These are phyloP conservation scores for Arthrobotrys megalospora DNA, from an alignment of 2,329 filamentous ascomycete species.

Conservation along the genomic window DNA sequence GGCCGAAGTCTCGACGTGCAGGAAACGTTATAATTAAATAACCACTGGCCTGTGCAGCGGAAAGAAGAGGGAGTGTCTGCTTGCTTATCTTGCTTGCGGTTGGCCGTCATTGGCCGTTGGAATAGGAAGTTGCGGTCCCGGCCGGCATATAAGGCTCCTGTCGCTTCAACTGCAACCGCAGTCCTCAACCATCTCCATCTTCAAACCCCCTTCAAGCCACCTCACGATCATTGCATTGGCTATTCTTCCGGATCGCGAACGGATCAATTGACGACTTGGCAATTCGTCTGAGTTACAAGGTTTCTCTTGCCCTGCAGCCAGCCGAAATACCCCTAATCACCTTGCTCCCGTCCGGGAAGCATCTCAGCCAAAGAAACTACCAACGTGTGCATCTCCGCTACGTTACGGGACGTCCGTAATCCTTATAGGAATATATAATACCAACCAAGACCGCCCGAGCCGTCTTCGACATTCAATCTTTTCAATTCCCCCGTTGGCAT, in stretches of 20 bases:
- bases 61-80: constrained; percentile 10
- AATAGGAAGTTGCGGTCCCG: constrained; percentile 12
- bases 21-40: neutral
- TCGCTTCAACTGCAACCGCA: constrained; percentile 10
- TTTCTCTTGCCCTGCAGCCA: constrained; percentile 47
- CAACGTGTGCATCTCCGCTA: constrained; percentile 49
- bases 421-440: constrained; percentile 9
- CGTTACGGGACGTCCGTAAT: constrained; percentile 27
- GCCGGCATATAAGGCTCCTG: constrained; percentile 21
- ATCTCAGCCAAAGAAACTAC: constrained; percentile 42
- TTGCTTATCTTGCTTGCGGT: constrained; percentile 4
- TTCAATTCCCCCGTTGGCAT: constrained; percentile 29
- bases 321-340: constrained; percentile 49
- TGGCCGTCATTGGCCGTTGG: constrained; percentile 8
- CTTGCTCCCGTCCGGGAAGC: constrained; percentile 25
- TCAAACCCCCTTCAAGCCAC: neutral
- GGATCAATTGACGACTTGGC: constrained; percentile 39
- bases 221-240: constrained; percentile 13
- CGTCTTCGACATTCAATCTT: constrained; percentile 20
- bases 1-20: neutral
- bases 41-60: neutral
- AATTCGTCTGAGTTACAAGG: constrained; percentile 6
- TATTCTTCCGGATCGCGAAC: constrained; percentile 11
- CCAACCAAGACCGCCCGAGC: constrained; percentile 32
- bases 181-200: neutral